Evolutionary conservation across 2,329 filamentous ascomycete species (phyloP), one percentile per base, ranked within the genome.

Genomic region (Epicoccum nigrum): DNA sequence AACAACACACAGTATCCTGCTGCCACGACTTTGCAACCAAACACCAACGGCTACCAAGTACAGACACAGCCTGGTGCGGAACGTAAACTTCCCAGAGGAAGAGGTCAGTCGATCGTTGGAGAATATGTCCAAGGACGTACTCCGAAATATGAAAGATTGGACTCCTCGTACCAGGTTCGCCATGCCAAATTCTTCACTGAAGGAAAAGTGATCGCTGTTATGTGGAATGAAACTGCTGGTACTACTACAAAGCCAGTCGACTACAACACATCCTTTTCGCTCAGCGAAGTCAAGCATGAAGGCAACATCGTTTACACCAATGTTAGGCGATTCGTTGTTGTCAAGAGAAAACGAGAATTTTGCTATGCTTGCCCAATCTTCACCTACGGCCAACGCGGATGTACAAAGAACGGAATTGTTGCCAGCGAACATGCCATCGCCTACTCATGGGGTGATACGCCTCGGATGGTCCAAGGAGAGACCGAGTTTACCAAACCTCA

Each of bases 61-160:
- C 21, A 23, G 21, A 23, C 21, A 4, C 5, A 23, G 8, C 8
- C 21, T 8, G 5, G 8, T 23, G 8, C 21, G 21, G 21, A 8
- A 8, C 21, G 21, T 23, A 23, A 23, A 8, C 21, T 23, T 8
- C 21, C 21, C 21, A 4, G 21, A 23, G 21, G 21, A 23, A 23
- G 5, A 23, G 21, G 21, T 4, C 21, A 4, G 21, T 4, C 21
- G 21, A 23, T 23, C 8, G 8, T 5, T 23, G 21, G 21, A 23
- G 21, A 23, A 23, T 23, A 23, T 23, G 8, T 8, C n/a, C n/a
- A n/a, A 23, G 21, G 44, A 3, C 32, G 38, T 2, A 68, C 4
- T 23, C 8, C 8, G 21, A 4, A 23, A 4, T 23, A 23, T 23
- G 21, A 23, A 8, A 8, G 8, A 23, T 8, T 23, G 21, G 21